Evolutionary conservation across 2,329 filamentous ascomycete species (phyloP).

Genomic region (Penicillium italicum): DNA sequence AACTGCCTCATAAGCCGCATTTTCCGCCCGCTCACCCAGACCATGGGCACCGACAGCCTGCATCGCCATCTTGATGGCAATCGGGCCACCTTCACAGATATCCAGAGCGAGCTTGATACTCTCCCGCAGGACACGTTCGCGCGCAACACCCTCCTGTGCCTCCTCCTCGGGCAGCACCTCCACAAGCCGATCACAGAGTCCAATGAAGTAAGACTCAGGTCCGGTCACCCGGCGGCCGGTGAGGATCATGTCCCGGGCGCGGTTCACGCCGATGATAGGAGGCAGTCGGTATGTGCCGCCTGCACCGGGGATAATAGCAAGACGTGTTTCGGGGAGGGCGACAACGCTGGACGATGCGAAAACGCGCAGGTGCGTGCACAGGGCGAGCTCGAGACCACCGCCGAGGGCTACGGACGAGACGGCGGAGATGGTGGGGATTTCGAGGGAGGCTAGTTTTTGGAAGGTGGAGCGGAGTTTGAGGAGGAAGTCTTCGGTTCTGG

Average conservation of each 20-base stretch:
- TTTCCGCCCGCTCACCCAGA: conserved; percentile 71
- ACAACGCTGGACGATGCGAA: conserved; percentile 74
- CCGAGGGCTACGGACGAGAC: conserved; percentile 83
- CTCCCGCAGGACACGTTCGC: conserved; percentile 67
- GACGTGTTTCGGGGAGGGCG: conserved; percentile 82
- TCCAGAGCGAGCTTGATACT: conserved; percentile 74
- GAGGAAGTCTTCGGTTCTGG: conserved; percentile 76
- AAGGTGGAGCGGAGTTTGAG: conserved; percentile 72
- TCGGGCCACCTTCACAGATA: conserved; percentile 85
- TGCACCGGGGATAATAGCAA: conserved; percentile 92
- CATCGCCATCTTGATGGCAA: conserved; percentile 75
- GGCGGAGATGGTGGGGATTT: conserved; percentile 85
- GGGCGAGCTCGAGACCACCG: conserved; percentile 87
- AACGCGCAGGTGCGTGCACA: conserved; percentile 85
- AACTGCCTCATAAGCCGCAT: conserved; percentile 78
- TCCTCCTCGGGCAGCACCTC: conserved; percentile 62
- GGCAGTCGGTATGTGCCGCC: conserved; percentile 89
- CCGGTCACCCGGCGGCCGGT: conserved; percentile 82
- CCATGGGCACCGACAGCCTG: conserved; percentile 69
- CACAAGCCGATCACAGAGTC: conserved; percentile 84
- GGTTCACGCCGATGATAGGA: conserved; percentile 69
- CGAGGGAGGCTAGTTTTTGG: conserved; percentile 66
- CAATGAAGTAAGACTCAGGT: conserved; percentile 85
- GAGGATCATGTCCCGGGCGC: conserved; percentile 85
- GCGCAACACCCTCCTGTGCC: conserved; percentile 55